Evolutionary conservation across 257 asterid genomes (phyloP).

Genomic region (Solanum pimpinellifolium): DNA sequence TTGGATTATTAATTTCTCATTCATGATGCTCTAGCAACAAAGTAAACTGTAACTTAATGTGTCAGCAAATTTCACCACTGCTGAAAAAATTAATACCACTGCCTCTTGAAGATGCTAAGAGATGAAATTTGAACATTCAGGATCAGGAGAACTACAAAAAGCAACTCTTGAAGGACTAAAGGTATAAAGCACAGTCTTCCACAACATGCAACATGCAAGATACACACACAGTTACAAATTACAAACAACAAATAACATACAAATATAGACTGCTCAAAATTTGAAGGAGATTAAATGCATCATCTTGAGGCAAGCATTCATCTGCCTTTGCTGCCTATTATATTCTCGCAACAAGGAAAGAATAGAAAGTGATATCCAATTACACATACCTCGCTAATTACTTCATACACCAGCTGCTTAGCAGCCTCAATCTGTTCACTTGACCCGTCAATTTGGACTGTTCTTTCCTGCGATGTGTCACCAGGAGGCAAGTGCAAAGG

Average conservation of each 20-base stretch:
- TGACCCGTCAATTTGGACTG: conserved; percentile 16
- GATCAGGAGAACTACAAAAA: not conserved
- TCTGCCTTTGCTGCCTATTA: not conserved
- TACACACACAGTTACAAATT: not conserved
- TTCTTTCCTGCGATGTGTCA: conserved; percentile 13
- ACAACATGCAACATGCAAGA: not conserved
- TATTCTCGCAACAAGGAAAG: not conserved
- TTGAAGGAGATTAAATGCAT: not conserved
- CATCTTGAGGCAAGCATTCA: not conserved
- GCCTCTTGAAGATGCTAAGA: not conserved
- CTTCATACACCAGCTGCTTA: conserved; percentile 17
- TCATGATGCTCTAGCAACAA: not conserved
- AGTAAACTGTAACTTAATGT: not conserved
- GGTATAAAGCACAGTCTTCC: not conserved
- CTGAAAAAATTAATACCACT: not conserved
- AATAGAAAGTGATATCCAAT: not conserved
- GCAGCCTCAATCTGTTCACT: conserved; percentile 18
- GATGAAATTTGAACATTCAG: not conserved
- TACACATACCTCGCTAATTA: conserved; percentile 12
- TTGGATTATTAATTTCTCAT: not conserved
- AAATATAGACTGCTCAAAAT: not conserved
- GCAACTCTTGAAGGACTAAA: not conserved
- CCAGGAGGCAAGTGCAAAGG: conserved; percentile 26
- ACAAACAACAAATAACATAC: not conserved
- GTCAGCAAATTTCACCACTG: not conserved